Conservation (phyloP, 148 eudicot species). For the Silene conica region DNA sequence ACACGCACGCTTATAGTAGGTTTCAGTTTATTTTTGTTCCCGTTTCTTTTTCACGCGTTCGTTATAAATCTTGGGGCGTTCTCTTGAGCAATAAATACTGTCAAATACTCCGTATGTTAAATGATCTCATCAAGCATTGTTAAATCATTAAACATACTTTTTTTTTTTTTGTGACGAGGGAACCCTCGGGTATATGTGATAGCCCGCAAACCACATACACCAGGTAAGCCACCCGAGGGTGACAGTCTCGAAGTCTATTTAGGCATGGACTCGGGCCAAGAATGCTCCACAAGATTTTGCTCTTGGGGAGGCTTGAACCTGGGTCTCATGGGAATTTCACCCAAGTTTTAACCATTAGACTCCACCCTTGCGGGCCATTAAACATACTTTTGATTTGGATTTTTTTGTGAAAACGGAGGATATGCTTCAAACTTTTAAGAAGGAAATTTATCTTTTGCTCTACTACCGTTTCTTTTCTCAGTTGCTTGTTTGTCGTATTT, state of each 20-base stretch:
- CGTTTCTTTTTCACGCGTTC: background rate
- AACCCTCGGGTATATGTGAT: no score
- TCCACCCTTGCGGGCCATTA: no score
- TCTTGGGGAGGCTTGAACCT: no score
- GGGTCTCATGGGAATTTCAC: no score
- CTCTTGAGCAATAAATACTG: background rate
- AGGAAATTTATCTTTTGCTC: background rate
- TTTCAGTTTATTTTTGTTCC: background rate
- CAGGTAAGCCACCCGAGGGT: no score
- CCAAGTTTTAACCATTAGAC: no score
- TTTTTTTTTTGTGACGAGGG: background rate
- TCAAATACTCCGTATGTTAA: background rate
- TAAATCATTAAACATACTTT: background rate
- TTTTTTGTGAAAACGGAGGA: background rate
- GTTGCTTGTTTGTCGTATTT: conserved; percentile 20
- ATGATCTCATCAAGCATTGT: conserved; percentile 1
- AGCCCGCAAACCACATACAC: no score
- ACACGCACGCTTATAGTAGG: background rate
- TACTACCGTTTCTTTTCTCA: conserved; percentile 15
- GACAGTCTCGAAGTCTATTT: no score
- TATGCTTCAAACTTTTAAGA: background rate
- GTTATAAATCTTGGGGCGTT: background rate
- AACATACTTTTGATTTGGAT: background rate
- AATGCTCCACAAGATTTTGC: no score
- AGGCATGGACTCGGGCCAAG: no score